Evolutionary conservation across 306 rosid genomes (phyloP), one percentile per base, ranked within the genome.

Genomic region (Cucumis melo): DNA sequence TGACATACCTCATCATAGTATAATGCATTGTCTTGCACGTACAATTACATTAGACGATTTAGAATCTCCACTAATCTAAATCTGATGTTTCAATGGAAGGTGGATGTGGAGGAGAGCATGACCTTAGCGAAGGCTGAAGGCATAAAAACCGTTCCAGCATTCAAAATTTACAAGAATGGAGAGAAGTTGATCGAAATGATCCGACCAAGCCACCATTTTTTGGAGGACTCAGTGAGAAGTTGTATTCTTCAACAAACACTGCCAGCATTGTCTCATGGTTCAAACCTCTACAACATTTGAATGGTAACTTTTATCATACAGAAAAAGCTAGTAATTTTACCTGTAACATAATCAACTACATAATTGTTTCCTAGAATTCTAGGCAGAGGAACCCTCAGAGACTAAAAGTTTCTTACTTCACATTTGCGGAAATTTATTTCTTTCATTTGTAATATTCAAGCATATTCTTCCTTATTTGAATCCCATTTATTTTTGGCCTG

Each of bases 131-230:
- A 92, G 80, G 82, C 88, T 6, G 93, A 92, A 81, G 82, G 82
- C 90, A 84, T 90, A 79, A 90, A 84, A 82, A 74, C 68, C 3
- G 84, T 91, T 39, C 97, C 97, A 60, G 83, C 98, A 14, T 89
- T 93, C 76, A 91, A 91, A 82, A 86, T 93, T 20, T 93, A 89
- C 84, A 93, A 87, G 86, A 87, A 91, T 19, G 97, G 97, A 20
- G 90, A 82, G 77, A 89, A 85, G 87, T 68, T 91, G 89, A 89
- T 83, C 84, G 98, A 93, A 86, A 85, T 91, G 92, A 81, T 88
- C 71, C 86, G 84, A 13, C 98, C 98, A 24, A 87, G 78, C 70
- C 92, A 87, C 77, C 88, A 85, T 50, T 78, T 83, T 72, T 82
- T 93, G 83, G 98, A 93, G 83, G 97, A 93, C 65, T 88, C 89